phyloP scores from a whole-genome alignment of 441 rosid species.

The Aleurites moluccanus region DNA sequence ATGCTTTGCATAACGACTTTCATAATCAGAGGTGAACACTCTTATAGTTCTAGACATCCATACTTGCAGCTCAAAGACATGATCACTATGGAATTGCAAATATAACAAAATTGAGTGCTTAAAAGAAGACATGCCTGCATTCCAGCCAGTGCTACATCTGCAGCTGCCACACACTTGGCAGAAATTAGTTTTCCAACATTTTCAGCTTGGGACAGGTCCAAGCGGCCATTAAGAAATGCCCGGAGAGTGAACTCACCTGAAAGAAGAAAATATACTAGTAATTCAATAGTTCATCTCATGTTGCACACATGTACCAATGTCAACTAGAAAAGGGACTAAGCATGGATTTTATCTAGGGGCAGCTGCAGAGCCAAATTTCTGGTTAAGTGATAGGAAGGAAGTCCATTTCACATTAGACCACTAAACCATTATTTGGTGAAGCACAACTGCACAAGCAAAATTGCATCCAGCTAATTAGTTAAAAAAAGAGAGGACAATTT shows the following conservation, averaged over 20 bases:
- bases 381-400: neutral
- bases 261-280: neutral
- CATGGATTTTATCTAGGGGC: neutral
- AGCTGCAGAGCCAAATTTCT: neutral
- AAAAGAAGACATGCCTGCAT: slow-evolving; percentile 58
- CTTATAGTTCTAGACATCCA: neutral
- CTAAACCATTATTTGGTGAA: neutral
- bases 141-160: slow-evolving; percentile 90
- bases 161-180: slow-evolving; percentile 83
- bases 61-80: neutral
- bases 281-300: neutral
- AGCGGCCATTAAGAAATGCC: slow-evolving; percentile 91
- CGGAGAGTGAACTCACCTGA: slow-evolving; percentile 96
- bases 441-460: neutral
- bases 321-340: neutral
- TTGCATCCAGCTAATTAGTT: neutral
- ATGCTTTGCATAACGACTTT: slow-evolving; percentile 1
- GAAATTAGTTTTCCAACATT: slow-evolving; percentile 75
- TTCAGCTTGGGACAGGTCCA: slow-evolving; percentile 94
- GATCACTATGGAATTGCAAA: neutral
- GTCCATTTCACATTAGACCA: neutral
- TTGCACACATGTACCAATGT: neutral
- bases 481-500: neutral
- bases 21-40: neutral
- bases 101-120: slow-evolving; percentile 1